Evolutionary conservation across 257 asterid genomes (phyloP).

Genomic region (Fraxinus cuspidata): DNA sequence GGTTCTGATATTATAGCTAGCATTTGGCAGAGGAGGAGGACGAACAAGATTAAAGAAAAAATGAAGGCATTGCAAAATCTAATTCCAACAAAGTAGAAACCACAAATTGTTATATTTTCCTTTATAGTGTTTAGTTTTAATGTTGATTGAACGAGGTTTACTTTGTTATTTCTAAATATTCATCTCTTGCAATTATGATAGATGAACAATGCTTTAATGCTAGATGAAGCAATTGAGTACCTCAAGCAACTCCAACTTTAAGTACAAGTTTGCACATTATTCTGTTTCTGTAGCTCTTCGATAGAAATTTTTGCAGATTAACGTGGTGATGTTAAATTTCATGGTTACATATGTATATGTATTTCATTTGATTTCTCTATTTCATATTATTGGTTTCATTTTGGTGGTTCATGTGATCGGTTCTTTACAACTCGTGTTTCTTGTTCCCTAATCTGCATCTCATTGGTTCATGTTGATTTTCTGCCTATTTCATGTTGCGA

Average conservation of each 20-base stretch:
- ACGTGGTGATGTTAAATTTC: too few species aligned
- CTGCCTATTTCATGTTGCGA: too few species aligned
- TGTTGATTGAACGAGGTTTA: background rate
- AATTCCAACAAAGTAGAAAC: constrained; percentile 65
- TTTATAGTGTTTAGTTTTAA: background rate
- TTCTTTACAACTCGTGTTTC: too few species aligned
- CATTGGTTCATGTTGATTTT: too few species aligned
- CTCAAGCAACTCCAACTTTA: constrained; percentile 87
- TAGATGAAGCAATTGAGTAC: constrained; percentile 78
- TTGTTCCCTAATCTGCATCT: too few species aligned
- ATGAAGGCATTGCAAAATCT: constrained; percentile 82
- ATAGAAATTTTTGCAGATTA: too few species aligned
- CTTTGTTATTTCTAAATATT: background rate
- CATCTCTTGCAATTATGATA: constrained; percentile 27
- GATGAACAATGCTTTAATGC: constrained; percentile 94
- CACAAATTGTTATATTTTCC: background rate
- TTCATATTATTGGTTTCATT: too few species aligned
- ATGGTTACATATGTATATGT: too few species aligned
- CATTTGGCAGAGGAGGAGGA: constrained; percentile 53
- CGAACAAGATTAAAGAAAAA: constrained; percentile 73
- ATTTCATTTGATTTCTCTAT: too few species aligned
- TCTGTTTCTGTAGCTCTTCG: too few species aligned
- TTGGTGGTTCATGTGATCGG: too few species aligned
- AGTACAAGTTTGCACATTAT: constrained; percentile 50
- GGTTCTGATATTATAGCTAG: background rate